A percentile compares a stretch with the other conserved stretches of the same genome.
Conservation (phyloP, 495 filamentous ascomycete genomes). For the Lepraria neglecta region DNA sequence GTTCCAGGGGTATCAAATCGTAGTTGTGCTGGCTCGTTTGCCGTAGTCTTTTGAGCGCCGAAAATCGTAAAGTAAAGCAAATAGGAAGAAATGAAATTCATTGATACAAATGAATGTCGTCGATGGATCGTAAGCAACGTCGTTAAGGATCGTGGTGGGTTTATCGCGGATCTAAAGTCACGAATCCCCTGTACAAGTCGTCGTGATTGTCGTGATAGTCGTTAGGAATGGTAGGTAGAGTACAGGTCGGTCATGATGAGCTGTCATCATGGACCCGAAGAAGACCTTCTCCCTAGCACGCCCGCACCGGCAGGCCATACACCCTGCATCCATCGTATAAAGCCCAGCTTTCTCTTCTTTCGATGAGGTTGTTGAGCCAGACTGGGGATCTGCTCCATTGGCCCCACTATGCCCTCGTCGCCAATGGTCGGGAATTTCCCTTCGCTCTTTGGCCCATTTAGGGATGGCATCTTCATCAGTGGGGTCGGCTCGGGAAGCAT, state of each 20-base stretch:
- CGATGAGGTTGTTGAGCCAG: constrained; percentile 18
- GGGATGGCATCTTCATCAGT: constrained; percentile 53
- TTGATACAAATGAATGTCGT: constrained; percentile 15
- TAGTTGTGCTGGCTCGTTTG: too few relatives aligned
- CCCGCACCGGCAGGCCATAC: constrained; percentile 17
- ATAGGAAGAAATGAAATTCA: too few relatives aligned
- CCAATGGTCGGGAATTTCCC: constrained; percentile 82
- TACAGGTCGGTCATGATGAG: neutral
- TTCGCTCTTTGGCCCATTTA: constrained; percentile 57
- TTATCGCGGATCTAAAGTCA: neutral
- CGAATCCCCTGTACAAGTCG: constrained; percentile 7
- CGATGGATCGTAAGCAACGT: constrained; percentile 4
- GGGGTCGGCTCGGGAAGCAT: constrained; percentile 32
- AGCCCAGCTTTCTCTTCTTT: constrained; percentile 37
- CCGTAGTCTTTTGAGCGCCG: too few relatives aligned
- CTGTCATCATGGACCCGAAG: constrained; percentile 5
- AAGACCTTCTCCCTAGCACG: constrained; percentile 11
- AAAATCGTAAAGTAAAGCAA: too few relatives aligned
- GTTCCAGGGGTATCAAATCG: too few relatives aligned
- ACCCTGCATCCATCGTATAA: constrained; percentile 20
- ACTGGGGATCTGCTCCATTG: constrained; percentile 62
- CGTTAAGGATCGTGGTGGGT: constrained; percentile 4
- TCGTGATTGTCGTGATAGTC: neutral
- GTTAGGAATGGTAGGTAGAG: neutral
- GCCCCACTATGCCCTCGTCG: constrained; percentile 86